Conservation (phyloP, 495 filamentous ascomycete species). For the Pyrenopolyporus hunteri region DNA sequence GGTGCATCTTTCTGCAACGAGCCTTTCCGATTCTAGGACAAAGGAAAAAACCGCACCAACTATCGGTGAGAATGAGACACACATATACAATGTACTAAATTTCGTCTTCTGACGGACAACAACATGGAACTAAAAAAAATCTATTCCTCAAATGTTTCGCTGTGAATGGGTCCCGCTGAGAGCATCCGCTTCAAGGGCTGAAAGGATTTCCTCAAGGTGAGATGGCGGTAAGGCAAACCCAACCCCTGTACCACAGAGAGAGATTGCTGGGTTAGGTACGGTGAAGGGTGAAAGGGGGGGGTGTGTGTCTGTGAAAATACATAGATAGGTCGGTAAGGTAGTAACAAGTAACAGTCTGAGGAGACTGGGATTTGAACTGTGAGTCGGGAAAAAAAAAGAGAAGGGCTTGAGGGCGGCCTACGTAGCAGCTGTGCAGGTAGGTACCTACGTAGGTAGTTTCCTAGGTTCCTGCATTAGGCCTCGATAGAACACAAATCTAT, state of each 20-base stretch:
- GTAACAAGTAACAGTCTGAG: constrained; percentile 1
- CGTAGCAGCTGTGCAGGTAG: no score
- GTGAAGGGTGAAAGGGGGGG: constrained; percentile 23
- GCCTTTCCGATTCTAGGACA: constrained; percentile 46
- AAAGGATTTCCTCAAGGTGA: constrained; percentile 40
- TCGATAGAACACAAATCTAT: constrained; percentile 8
- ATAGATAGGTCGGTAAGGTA: background rate
- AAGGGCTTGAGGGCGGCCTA: no score
- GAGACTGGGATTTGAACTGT: constrained; percentile 4
- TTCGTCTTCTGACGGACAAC: constrained; percentile 35
- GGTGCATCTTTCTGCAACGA: constrained; percentile 42
- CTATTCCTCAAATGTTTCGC: constrained; percentile 31
- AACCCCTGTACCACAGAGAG: constrained; percentile 28
- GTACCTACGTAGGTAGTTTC: no score
- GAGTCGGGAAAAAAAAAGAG: no score
- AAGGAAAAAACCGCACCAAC: constrained; percentile 42
- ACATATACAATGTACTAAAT: constrained; percentile 41
- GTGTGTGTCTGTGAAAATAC: background rate
- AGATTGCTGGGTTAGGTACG: constrained; percentile 33
- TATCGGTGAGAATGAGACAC: constrained; percentile 49
- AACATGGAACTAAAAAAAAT: constrained; percentile 35
- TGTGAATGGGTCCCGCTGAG: constrained; percentile 26
- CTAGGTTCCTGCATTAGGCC: constrained; percentile 39
- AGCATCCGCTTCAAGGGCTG: constrained; percentile 26
- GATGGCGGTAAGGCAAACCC: constrained; percentile 33